Conservation (phyloP, 106 monocot genomes). For the Dactylorhiza incarnata region DNA sequence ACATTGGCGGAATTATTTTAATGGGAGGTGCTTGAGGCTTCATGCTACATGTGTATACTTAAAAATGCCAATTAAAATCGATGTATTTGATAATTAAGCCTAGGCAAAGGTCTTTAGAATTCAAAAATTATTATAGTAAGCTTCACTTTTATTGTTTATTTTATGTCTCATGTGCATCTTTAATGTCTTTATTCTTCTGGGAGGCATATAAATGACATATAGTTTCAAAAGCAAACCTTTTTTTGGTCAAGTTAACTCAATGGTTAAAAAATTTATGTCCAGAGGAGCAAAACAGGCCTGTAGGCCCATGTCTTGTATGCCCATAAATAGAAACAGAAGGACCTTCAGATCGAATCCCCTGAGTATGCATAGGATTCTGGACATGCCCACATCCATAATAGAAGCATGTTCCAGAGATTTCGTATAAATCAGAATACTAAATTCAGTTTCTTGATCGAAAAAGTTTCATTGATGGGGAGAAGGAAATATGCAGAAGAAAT, state of each 20-base stretch:
- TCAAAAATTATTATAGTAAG: not conserved
- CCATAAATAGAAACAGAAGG: slow-evolving; percentile 45
- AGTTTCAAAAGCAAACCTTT: not conserved
- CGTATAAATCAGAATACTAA: not conserved
- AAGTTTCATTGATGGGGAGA: not conserved
- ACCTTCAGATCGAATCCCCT: slow-evolving; percentile 61
- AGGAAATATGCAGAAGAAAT: not conserved
- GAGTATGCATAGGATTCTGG: slow-evolving; percentile 50
- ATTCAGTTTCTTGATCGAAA: not conserved
- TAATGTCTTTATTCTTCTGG: not conserved
- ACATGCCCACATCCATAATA: slow-evolving; percentile 37
- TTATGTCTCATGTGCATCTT: not conserved
- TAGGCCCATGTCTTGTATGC: slow-evolving; percentile 12
- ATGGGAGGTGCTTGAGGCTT: not conserved
- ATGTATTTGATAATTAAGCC: not conserved
- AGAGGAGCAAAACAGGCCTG: too few species aligned
- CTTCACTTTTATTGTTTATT: not conserved
- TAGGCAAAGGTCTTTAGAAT: not conserved
- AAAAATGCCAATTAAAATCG: not conserved
- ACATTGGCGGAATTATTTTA: not conserved
- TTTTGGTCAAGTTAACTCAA: too few species aligned
- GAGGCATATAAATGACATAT: not conserved
- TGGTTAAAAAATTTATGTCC: too few species aligned
- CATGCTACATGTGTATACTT: not conserved
- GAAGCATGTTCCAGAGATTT: slow-evolving; percentile 30